Conservation (phyloP, 805 yeast species). For the Candida jianshihensis region DNA sequence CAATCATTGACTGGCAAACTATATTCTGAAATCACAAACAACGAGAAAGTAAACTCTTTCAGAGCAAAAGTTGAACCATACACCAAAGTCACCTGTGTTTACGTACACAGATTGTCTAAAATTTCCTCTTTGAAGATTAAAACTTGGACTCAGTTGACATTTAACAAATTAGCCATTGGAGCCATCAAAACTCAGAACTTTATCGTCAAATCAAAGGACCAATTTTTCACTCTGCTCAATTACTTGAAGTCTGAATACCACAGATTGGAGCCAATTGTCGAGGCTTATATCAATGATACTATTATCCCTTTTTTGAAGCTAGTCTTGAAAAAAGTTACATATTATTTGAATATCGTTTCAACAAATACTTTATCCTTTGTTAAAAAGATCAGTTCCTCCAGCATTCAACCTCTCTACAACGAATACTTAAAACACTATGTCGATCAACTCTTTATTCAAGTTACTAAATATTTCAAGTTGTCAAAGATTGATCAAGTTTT, state of each 20-base stretch:
- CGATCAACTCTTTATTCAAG: neutral
- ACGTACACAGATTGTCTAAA: no score
- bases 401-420: slow-evolving; percentile 2
- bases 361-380: slow-evolving; percentile 4
- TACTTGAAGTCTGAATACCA: no score
- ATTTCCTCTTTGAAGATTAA: no score
- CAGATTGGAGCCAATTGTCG: no score
- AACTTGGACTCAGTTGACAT: no score
- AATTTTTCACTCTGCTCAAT: no score
- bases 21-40: slow-evolving; percentile 5
- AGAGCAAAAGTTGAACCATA: neutral
- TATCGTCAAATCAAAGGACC: no score
- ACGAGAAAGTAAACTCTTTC: neutral
- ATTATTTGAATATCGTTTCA: no score
- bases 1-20: slow-evolving; percentile 1
- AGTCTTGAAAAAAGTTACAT: no score
- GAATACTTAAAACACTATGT: slow-evolving; percentile 8
- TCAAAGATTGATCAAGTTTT: neutral
- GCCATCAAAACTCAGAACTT: neutral
- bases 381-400: neutral
- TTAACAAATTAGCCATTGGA: neutral
- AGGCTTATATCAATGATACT: no score
- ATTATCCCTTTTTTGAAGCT: no score
- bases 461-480: no score
- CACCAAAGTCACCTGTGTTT: neutral